Conservation (phyloP, 352 stramenopile species). For the Phytophthora lateralis region DNA sequence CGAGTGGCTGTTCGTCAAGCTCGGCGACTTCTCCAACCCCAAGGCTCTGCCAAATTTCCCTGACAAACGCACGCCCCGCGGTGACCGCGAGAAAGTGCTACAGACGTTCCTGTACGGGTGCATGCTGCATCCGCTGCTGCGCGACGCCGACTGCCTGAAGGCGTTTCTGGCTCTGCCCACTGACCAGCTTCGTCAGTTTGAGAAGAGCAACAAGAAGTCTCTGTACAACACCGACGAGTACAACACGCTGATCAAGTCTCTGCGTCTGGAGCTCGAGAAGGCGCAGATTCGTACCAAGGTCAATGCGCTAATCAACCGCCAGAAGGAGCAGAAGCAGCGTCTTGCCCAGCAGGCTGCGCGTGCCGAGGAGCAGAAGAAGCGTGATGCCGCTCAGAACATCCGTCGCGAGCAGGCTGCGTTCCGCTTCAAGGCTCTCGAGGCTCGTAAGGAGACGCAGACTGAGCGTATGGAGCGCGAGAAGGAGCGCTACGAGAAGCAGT, state of each 20-base stretch:
- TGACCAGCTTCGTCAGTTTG: conserved; percentile 76
- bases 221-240: conserved; percentile 85
- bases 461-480: conserved; percentile 87
- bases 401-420: conserved; percentile 73
- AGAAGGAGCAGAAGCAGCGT: conserved; percentile 76
- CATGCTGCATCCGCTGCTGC: conserved; percentile 80
- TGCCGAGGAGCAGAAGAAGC: conserved; percentile 69
- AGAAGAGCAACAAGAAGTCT: conserved; percentile 69
- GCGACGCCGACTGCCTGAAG: conserved; percentile 82
- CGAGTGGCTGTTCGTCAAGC: conserved; percentile 78
- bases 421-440: conserved; percentile 81
- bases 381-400: conserved; percentile 72
- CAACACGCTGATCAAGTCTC: conserved; percentile 71
- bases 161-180: conserved; percentile 78
- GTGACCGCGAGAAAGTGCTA: conserved; percentile 66
- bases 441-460: conserved; percentile 79
- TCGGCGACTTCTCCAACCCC: conserved; percentile 79
- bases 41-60: conserved; percentile 85
- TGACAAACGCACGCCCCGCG: conserved; percentile 59
- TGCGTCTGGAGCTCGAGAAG: conserved; percentile 87
- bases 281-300: conserved; percentile 84
- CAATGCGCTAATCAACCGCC: conserved; percentile 62
- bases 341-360: conserved; percentile 66
- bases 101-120: conserved; percentile 85
- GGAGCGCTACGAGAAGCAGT: conserved; percentile 79